phyloP scores from a whole-genome alignment of 73 alveolate genomes.

The Symbiodinium pilosum region DNA sequence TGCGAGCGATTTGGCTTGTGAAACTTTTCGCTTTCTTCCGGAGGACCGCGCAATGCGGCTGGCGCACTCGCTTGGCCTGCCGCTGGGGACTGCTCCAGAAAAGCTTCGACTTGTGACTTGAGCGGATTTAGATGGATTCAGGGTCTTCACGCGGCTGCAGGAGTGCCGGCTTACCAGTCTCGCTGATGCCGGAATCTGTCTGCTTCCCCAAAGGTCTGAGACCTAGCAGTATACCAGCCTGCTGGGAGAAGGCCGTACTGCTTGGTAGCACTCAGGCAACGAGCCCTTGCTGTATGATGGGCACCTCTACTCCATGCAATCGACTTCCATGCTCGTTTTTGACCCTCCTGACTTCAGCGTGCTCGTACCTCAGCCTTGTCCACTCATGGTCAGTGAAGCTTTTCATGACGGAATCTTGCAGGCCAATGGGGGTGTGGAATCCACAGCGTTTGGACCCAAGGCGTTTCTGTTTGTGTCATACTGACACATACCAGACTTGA shows the following conservation, averaged over 20 bases:
- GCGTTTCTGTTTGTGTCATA: too few species aligned
- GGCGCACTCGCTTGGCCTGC: constrained; percentile 72
- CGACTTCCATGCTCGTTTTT: constrained; percentile 63
- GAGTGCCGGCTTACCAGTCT: constrained; percentile 72
- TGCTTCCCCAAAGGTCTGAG: constrained; percentile 82
- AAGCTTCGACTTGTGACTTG: background rate
- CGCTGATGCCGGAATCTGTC: constrained; percentile 79
- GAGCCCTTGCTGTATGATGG: constrained; percentile 94
- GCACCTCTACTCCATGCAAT: constrained; percentile 82
- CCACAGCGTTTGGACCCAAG: constrained; percentile 40
- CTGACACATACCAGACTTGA: background rate
- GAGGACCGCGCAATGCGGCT: constrained; percentile 87
- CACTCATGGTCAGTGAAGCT: too few species aligned
- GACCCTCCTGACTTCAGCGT: constrained; percentile 90
- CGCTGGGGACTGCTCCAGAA: constrained; percentile 30
- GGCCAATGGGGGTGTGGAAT: constrained; percentile 91
- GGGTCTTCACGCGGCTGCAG: too few species aligned
- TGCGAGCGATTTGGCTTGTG: background rate
- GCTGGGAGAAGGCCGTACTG: background rate
- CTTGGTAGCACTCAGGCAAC: too few species aligned
- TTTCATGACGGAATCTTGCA: background rate
- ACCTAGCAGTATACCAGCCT: background rate
- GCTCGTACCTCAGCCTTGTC: background rate
- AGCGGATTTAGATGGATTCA: too few species aligned
- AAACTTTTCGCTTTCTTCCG: background rate